phyloP scores from a whole-genome alignment of 345 rosid genomes.

The Hypericum androsaemum region DNA sequence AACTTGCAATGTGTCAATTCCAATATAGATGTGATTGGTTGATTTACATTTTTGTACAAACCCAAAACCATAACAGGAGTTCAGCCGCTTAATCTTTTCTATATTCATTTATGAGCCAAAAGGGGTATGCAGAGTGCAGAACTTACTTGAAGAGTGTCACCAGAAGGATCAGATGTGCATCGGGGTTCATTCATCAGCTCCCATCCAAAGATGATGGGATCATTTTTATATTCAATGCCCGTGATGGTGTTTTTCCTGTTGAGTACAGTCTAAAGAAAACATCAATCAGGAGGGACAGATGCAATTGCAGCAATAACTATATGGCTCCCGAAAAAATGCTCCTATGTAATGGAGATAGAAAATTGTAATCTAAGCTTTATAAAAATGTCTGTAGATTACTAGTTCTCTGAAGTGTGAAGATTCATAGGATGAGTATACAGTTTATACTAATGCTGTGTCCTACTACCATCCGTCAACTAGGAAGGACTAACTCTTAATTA shows the following conservation, averaged over 20 bases:
- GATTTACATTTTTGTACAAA: background rate
- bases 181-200: slow-evolving; percentile 95
- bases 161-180: slow-evolving; percentile 82
- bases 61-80: background rate
- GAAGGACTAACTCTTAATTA: too few relatives aligned
- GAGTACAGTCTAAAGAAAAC: slow-evolving; percentile 49
- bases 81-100: background rate
- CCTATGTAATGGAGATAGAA: too few relatives aligned
- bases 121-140: background rate
- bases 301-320: too few relatives aligned
- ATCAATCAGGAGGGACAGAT: slow-evolving; percentile 5
- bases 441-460: too few relatives aligned
- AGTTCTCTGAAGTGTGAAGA: too few relatives aligned
- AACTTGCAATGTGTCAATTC: too few relatives aligned
- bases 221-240: slow-evolving; percentile 78
- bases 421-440: too few relatives aligned
- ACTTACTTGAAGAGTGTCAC: slow-evolving; percentile 88
- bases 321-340: too few relatives aligned
- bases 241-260: slow-evolving; percentile 83
- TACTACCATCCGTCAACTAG: too few relatives aligned
- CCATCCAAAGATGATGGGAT: slow-evolving; percentile 89
- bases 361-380: too few relatives aligned
- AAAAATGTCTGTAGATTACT: too few relatives aligned
- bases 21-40: too few relatives aligned
- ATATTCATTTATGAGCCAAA: background rate